Percentiles rank a stretch among this genome's conserved stretches.
These are phyloP conservation scores for Triangularia setosa DNA, from an alignment of 2,329 filamentous ascomycete species.

Conservation along the genomic window DNA sequence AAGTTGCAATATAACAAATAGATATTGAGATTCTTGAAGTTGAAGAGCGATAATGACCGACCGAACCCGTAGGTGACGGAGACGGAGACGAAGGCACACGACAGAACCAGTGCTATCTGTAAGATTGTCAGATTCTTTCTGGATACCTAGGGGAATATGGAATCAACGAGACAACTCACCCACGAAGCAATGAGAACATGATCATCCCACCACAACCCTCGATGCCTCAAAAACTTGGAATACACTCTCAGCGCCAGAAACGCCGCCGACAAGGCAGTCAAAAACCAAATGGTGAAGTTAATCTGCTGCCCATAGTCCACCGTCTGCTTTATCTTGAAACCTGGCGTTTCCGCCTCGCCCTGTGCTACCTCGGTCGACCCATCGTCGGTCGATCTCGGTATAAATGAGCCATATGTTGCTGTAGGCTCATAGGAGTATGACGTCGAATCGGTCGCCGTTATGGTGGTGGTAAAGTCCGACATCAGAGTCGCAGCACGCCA, in stretches of 20 bases:
- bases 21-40: slow-evolving; percentile 17
- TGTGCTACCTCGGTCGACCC: not conserved
- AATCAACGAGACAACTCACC: slow-evolving; percentile 20
- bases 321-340: not conserved
- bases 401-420: not conserved
- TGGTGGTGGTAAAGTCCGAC: slow-evolving; percentile 1
- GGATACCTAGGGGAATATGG: not conserved
- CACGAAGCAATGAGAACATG: slow-evolving; percentile 26
- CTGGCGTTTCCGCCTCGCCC: not conserved
- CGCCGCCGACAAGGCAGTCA: slow-evolving; percentile 17
- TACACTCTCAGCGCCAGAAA: slow-evolving; percentile 28
- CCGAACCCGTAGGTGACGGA: slow-evolving; percentile 26
- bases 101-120: slow-evolving; percentile 17
- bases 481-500: slow-evolving; percentile 4
- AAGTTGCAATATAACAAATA: slow-evolving; percentile 23
- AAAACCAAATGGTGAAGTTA: slow-evolving; percentile 22
- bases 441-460: not conserved
- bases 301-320: slow-evolving; percentile 21
- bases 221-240: slow-evolving; percentile 28
- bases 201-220: slow-evolving; percentile 31
- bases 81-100: slow-evolving; percentile 17
- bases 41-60: slow-evolving; percentile 23
- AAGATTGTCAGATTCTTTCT: not conserved
- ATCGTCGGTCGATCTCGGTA: not conserved
- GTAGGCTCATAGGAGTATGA: not conserved